phyloP scores from a whole-genome alignment of 768 basidiomycete species.

The Naganishia friedmannii region DNA sequence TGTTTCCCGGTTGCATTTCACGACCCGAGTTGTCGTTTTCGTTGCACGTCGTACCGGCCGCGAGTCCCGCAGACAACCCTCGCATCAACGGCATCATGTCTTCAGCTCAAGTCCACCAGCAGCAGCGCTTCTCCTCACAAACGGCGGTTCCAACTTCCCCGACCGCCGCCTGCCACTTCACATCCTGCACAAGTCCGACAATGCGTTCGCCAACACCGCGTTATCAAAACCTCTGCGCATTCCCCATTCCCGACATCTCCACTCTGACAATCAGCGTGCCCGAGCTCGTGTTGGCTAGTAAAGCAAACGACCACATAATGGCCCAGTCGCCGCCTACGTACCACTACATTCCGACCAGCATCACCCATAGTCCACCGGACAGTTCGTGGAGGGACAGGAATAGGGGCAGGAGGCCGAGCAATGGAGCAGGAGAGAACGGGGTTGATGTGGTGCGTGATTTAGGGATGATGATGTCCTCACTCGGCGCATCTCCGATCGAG shows the following conservation, averaged over 20 bases:
- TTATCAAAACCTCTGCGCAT: neutral
- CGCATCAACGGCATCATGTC: too few species aligned
- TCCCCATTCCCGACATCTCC: conserved; percentile 12
- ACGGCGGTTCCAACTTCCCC: too few species aligned
- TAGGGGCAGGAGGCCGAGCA: neutral
- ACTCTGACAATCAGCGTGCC: conserved; percentile 4
- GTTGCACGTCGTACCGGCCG: too few species aligned
- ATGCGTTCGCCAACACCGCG: too few species aligned
- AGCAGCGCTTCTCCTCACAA: too few species aligned
- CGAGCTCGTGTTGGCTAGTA: conserved; percentile 1
- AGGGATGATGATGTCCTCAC: neutral
- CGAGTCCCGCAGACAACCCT: too few species aligned
- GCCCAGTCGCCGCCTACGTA: neutral
- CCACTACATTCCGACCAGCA: neutral
- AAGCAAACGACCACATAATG: neutral
- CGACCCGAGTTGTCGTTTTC: too few species aligned
- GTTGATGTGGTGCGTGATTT: neutral
- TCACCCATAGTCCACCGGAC: neutral
- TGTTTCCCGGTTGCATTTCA: too few species aligned
- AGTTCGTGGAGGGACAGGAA: neutral
- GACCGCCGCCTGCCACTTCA: too few species aligned
- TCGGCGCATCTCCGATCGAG: neutral
- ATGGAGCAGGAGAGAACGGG: neutral
- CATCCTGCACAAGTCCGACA: too few species aligned
- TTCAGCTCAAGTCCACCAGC: too few species aligned